A percentile compares a stretch with the other conserved stretches of the same genome.
phyloP scores from a whole-genome alignment of 2,329 filamentous ascomycete genomes.

The Davidsoniella eucalypti region DNA sequence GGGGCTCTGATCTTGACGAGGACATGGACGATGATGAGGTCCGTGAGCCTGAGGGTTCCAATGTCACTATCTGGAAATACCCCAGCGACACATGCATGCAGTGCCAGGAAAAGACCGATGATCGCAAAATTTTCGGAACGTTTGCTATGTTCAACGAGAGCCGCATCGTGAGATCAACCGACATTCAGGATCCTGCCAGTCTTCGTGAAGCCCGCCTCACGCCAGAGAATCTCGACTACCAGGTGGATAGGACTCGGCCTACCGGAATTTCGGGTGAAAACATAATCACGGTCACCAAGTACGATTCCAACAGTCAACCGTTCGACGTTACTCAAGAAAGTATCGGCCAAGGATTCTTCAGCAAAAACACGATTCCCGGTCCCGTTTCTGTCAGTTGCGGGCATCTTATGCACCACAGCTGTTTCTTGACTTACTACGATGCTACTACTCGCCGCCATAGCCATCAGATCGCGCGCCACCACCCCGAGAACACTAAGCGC shows the following conservation, averaged over 20 bases:
- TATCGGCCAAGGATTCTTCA: slow-evolving; percentile 77
- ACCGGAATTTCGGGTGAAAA: slow-evolving; percentile 89
- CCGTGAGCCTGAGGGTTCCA: slow-evolving; percentile 44
- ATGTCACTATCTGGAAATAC: slow-evolving; percentile 62
- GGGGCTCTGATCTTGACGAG: slow-evolving; percentile 59
- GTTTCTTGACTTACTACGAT: slow-evolving; percentile 81
- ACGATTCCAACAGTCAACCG: slow-evolving; percentile 54
- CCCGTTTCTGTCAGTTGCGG: slow-evolving; percentile 84
- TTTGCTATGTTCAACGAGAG: slow-evolving; percentile 84
- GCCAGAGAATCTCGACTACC: slow-evolving; percentile 67
- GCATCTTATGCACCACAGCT: slow-evolving; percentile 96
- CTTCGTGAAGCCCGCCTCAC: slow-evolving; percentile 67
- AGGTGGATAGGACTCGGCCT: slow-evolving; percentile 66
- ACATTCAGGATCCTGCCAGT: slow-evolving; percentile 65
- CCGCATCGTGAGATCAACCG: slow-evolving; percentile 70
- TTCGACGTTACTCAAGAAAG: slow-evolving; percentile 62
- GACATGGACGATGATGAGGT: slow-evolving; percentile 61
- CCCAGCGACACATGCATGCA: slow-evolving; percentile 86
- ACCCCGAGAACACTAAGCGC: slow-evolving; percentile 62
- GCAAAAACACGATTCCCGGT: slow-evolving; percentile 47
- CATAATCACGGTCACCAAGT: slow-evolving; percentile 56
- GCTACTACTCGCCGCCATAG: slow-evolving; percentile 71
- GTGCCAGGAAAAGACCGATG: slow-evolving; percentile 90
- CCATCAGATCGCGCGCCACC: slow-evolving; percentile 85
- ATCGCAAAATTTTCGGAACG: slow-evolving; percentile 75